Evolutionary conservation across 2,329 filamentous ascomycete genomes (phyloP).

Genomic region (Penicillium sclerotiorum): DNA sequence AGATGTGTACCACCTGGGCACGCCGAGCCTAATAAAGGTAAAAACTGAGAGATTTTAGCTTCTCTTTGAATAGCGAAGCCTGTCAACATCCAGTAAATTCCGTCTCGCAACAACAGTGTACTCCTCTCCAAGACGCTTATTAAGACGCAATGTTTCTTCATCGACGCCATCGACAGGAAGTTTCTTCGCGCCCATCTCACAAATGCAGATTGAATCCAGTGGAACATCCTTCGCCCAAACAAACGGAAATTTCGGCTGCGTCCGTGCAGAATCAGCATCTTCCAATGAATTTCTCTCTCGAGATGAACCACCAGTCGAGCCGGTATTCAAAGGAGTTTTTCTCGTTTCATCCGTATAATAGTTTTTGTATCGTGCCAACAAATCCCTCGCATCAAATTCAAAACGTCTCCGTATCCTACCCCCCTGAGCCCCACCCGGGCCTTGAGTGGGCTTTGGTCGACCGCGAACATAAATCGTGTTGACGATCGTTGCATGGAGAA

Average conservation of each 20-base stretch:
- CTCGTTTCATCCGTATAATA: conserved; percentile 35
- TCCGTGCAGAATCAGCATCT: not conserved
- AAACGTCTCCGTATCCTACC: conserved; percentile 36
- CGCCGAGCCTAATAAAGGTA: not conserved
- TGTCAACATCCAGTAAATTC: conserved; percentile 24
- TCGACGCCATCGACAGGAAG: conserved; percentile 41
- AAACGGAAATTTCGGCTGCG: conserved; percentile 41
- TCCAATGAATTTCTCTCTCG: not conserved
- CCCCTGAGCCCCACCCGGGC: conserved; percentile 7
- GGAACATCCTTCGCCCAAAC: conserved; percentile 70
- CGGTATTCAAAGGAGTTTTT: conserved; percentile 20
- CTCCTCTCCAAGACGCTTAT: conserved; percentile 53
- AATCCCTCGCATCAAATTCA: conserved; percentile 49
- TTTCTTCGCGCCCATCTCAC: conserved; percentile 82
- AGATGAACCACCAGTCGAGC: not conserved
- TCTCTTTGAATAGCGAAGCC: no score
- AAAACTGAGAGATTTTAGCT: no score
- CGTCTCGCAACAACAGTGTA: conserved; percentile 55
- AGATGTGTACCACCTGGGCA: no score
- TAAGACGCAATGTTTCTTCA: conserved; percentile 12
- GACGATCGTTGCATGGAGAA: conserved; percentile 81
- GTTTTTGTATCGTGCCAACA: conserved; percentile 37
- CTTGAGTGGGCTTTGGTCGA: conserved; percentile 15
- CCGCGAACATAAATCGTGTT: conserved; percentile 74
- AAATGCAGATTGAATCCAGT: conserved; percentile 75